A percentile compares a stretch with the other conserved stretches of the same genome.
These are phyloP conservation scores for Phytophthora pluvialis DNA, from an alignment of 352 stramenopile species.

Conservation along the genomic window DNA sequence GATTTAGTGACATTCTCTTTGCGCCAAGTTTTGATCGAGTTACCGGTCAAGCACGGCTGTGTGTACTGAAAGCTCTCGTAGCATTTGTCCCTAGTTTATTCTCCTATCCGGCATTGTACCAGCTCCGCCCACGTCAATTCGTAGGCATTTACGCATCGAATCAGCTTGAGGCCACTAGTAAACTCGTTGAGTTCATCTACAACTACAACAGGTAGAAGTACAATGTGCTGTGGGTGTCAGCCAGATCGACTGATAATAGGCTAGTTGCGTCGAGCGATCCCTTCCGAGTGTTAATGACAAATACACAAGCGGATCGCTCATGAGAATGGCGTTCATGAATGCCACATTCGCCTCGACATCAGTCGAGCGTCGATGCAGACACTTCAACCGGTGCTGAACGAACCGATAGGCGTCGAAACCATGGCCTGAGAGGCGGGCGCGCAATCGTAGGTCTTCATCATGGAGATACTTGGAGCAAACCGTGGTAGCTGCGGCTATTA, in stretches of 20 bases:
- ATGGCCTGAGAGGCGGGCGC: background rate
- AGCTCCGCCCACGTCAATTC: slow-evolving; percentile 26
- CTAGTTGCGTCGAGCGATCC: background rate
- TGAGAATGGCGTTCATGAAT: slow-evolving; percentile 41
- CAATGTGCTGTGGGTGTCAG: slow-evolving; percentile 8
- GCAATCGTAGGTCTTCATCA: slow-evolving; percentile 4
- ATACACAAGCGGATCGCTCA: slow-evolving; percentile 48
- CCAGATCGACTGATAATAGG: slow-evolving; percentile 28
- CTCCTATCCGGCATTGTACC: slow-evolving; percentile 22
- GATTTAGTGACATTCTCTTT: no score
- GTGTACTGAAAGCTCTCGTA: background rate
- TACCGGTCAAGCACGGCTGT: no score
- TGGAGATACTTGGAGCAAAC: background rate
- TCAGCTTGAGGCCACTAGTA: slow-evolving; percentile 4
- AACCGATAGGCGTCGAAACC: slow-evolving; percentile 1
- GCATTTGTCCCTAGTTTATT: background rate
- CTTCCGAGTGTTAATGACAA: slow-evolving; percentile 5
- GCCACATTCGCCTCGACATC: slow-evolving; percentile 30
- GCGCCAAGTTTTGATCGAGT: no score
- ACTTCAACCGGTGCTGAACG: slow-evolving; percentile 19
- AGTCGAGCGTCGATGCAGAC: slow-evolving; percentile 10
- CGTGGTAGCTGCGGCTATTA: background rate
- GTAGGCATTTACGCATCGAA: slow-evolving; percentile 7
- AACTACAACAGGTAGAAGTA: slow-evolving; percentile 18
- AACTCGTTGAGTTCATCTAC: slow-evolving; percentile 15